phyloP scores from a whole-genome alignment of 108 stramenopile species.

The Thalassiosira profunda region DNA sequence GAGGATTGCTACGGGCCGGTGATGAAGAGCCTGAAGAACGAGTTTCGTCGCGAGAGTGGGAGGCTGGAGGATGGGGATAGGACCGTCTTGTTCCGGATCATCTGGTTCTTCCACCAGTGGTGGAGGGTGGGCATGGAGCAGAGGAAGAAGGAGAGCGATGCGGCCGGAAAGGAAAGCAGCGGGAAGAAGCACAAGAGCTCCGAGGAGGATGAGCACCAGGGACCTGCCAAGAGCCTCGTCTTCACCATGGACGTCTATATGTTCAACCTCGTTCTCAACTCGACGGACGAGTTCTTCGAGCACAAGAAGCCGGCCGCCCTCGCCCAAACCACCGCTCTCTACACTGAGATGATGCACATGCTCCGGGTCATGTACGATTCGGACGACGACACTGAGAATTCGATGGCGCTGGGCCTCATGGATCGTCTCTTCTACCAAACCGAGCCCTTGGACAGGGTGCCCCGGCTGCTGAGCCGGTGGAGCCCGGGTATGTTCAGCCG shows the following conservation, averaged over 20 bases:
- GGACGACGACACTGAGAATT: conserved; percentile 73
- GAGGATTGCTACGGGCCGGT: conserved; percentile 91
- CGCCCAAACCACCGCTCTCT: conserved; percentile 78
- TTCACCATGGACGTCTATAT: conserved; percentile 95
- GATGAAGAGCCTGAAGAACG: conserved; percentile 92
- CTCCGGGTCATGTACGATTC: conserved; percentile 78
- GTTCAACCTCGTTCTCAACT: conserved; percentile 88
- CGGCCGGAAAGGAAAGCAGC: not conserved
- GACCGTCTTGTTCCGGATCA: conserved; percentile 74
- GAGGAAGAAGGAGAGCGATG: not conserved
- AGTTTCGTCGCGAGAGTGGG: conserved; percentile 88
- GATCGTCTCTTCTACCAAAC: conserved; percentile 80
- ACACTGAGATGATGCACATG: conserved; percentile 83
- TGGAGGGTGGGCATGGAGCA: conserved; percentile 54
- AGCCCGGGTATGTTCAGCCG: conserved; percentile 70
- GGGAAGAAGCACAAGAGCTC: not conserved
- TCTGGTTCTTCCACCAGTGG: conserved; percentile 92
- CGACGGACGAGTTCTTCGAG: conserved; percentile 71
- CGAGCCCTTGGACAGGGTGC: conserved; percentile 84
- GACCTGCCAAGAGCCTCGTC: conserved; percentile 66
- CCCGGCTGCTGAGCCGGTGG: conserved; percentile 75
- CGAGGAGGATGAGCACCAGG: conserved; percentile 13
- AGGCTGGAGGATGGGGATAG: conserved; percentile 84
- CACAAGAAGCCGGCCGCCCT: conserved; percentile 70
- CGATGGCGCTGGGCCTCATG: conserved; percentile 88